These are phyloP conservation scores for Kurtzmaniella fragi DNA, from an alignment of 805 yeast species.

Conservation along the genomic window DNA sequence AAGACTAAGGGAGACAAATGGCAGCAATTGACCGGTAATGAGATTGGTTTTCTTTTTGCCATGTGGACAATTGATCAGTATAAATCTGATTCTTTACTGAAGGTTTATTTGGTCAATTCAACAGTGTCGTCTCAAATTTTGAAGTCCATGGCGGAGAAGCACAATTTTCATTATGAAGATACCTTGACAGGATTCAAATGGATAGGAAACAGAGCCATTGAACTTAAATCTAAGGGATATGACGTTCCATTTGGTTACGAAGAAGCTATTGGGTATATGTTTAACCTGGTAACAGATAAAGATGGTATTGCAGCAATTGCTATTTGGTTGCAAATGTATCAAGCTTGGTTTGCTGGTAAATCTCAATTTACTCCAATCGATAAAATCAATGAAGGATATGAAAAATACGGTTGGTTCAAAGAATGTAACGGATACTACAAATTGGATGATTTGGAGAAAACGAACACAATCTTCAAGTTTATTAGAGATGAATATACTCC, in stretches of 20 bases:
- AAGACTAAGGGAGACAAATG: conserved; percentile 43
- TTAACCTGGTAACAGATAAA: conserved; percentile 77
- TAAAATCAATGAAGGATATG: conserved; percentile 54
- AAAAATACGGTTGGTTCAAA: conserved; percentile 72
- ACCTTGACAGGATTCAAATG: conserved; percentile 96
- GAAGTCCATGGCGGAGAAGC: conserved; percentile 55
- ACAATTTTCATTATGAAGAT: conserved; percentile 64
- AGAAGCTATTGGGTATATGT: conserved; percentile 96
- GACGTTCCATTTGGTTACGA: conserved; percentile 86
- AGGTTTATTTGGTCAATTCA: conserved; percentile 66
- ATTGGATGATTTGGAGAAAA: conserved; percentile 49
- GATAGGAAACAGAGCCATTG: conserved; percentile 88
- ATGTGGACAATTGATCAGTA: conserved; percentile 44
- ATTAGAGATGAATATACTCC: conserved; percentile 37
- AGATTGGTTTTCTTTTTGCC: conserved; percentile 83
- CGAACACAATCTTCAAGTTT: conserved; percentile 48
- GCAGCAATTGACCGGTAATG: conserved; percentile 87
- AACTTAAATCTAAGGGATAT: conserved; percentile 58
- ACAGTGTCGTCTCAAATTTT: conserved; percentile 90
- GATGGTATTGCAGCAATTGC: conserved; percentile 85
- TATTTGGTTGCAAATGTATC: conserved; percentile 68
- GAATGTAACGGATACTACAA: conserved; percentile 85
- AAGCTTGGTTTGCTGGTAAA: conserved; percentile 38
- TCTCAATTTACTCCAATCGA: conserved; percentile 38
- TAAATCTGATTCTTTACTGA: conserved; percentile 17